Evolutionary conservation across 352 stramenopile genomes (phyloP).

Genomic region (Phytophthora litchii): DNA sequence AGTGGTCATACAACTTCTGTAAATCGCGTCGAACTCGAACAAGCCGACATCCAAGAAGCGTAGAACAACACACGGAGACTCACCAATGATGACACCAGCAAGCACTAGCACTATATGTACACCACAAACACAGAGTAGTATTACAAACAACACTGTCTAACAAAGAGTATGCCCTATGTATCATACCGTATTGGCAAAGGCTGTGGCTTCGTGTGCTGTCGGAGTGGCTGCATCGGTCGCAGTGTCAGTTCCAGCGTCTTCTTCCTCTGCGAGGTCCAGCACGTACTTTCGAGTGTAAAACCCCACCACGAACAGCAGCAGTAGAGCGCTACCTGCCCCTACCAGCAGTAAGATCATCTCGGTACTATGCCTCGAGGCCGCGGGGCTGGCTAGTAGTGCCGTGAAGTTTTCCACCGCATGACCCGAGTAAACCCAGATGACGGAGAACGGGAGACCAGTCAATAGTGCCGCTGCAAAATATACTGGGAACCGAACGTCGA

Average conservation of each 20-base stretch:
- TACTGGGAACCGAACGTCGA: constrained; percentile 71
- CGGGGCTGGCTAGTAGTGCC: constrained; percentile 45
- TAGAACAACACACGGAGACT: constrained; percentile 17
- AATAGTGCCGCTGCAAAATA: constrained; percentile 71
- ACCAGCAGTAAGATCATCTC: constrained; percentile 63
- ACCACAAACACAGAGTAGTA: constrained; percentile 21
- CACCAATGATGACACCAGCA: constrained; percentile 31
- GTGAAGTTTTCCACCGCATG: constrained; percentile 71
- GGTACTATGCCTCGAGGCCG: constrained; percentile 47
- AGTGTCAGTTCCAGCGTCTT: constrained; percentile 15
- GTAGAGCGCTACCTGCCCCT: constrained; percentile 54
- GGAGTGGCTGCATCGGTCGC: background rate
- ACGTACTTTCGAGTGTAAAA: constrained; percentile 79
- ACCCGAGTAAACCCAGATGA: constrained; percentile 82
- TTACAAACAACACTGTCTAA: constrained; percentile 26
- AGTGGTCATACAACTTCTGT: constrained; percentile 22
- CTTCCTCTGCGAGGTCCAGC: constrained; percentile 56
- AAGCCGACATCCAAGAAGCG: constrained; percentile 3
- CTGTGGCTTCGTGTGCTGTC: constrained; percentile 11
- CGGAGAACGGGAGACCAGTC: constrained; percentile 70
- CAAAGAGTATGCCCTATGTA: constrained; percentile 1
- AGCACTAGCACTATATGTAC: constrained; percentile 6
- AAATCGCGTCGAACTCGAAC: constrained; percentile 11
- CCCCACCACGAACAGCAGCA: constrained; percentile 66
- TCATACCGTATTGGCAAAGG: constrained; percentile 23